Base-by-base conservation (phyloP, 192 early-diverging fungal species). In the Backusella sp. region DNA sequence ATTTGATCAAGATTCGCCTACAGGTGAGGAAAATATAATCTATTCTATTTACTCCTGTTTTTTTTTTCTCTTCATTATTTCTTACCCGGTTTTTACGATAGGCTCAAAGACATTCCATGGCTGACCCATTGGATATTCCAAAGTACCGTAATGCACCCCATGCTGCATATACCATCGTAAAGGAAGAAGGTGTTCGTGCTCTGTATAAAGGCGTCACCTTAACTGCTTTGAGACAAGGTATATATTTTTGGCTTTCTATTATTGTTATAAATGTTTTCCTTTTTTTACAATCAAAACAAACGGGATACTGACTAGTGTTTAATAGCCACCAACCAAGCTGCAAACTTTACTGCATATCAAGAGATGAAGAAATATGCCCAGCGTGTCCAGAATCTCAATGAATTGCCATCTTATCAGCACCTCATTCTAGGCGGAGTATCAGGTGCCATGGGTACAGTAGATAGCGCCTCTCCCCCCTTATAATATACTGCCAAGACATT, bases 341-440 rank as follows among this genome's bases (percentile, higher is more conserved):
- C 94, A 76, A 99, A 99, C 89, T 99, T 99, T 80, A 97, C 97
- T 2, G 94, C 94, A 17, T 99, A 98, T 86, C 94, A 96, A 72
- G 93, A 93, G 80, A 86, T 99, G 81, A 97, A 97, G 82, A 90
- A 90, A 39, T 82, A 88, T 23, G 89, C 94, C 8, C 84, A 88
- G 76, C 84, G 87, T 19, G 28, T 86, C 15, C 97, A 99, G 74
- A 84, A 90, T 23, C 79, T 90, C 71, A 76, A 77, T 26, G 86
- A 86, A 28, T 88, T 99, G 39, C 96, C 96, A 36, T 88, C 91
- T 70, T 99, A 96, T 86, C 96, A 99, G 85, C 90, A 93, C 76
- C 81, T 96, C 35, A 77, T 96, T 32, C 89, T 96, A 68, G 97
- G 97, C 77, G 94, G 95, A 68, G 84, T 99, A 53, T 96, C 94